Conservation (phyloP, 208 protist genomes). For the Acanthamoeba polyphaga region DNA sequence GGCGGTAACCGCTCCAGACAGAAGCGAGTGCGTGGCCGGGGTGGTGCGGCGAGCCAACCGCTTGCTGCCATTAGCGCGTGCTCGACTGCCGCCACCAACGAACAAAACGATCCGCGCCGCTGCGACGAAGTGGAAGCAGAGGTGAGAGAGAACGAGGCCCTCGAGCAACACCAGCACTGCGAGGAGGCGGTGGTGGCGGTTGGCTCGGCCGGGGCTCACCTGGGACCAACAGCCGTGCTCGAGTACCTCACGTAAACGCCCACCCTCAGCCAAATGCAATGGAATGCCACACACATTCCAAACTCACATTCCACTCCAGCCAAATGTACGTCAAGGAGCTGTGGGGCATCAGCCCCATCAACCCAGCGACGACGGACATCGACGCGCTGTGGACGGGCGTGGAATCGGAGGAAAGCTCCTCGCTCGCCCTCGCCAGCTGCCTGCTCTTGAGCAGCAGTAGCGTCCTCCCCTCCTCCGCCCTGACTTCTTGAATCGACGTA, state of each 20-base stretch:
- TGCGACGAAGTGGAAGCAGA: too few relatives aligned
- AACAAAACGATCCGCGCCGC: too few relatives aligned
- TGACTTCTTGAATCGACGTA: accelerated
- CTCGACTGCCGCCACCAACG: not conserved
- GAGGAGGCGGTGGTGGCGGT: not conserved
- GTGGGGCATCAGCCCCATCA: constrained; percentile 30
- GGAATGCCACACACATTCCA: not conserved
- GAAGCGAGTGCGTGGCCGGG: not conserved
- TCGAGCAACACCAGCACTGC: not conserved
- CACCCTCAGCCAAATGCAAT: not conserved
- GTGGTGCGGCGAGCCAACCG: not conserved
- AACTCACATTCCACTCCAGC: not conserved
- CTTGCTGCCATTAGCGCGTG: too few relatives aligned
- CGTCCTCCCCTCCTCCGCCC: not conserved
- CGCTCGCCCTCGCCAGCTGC: constrained; percentile 3
- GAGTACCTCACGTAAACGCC: not conserved
- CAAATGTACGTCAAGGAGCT: constrained; percentile 4
- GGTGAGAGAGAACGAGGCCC: not conserved
- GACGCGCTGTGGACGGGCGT: not conserved
- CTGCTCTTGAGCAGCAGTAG: constrained; percentile 1
- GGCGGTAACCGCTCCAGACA: too few relatives aligned
- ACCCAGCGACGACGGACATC: not conserved
- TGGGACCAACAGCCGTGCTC: not conserved
- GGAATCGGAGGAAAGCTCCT: not conserved
- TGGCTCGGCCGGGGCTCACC: not conserved